Base-by-base conservation (phyloP, 805 yeast genomes). In the Suhomyces emberorum region DNA sequence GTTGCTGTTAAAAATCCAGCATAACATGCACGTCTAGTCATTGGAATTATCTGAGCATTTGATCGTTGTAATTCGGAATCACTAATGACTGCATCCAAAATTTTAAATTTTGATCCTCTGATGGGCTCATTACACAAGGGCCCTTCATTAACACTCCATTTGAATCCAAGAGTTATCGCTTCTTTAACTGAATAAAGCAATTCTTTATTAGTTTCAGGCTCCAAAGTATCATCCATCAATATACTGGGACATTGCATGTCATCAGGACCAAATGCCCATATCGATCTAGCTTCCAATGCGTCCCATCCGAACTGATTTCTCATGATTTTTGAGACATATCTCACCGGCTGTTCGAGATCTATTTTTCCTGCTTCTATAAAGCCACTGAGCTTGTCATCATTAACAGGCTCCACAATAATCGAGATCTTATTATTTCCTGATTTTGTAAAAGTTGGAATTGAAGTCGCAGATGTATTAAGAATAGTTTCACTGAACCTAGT, bases 61-160 rank as follows among this genome's bases (percentile, higher is more conserved):
- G 76, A 74, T 28, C 81, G 60, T 27, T 72, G 76, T 2, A 70
- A 47, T 4, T 68, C 63, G 19, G 73, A 71, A 0, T 67, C 59
- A 4, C 82, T 70, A 3, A 84, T 50, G 0, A 64, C 61, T 0
- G 77, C 75, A 38, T 81, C 86, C 31, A 87, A 67, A 27, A 93
- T 70, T 37, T 78, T 77, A 58, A 93, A 88, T 44, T 76, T 79
- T 4, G 81, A 77, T 36, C 80, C 74, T 35, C 85, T 63, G 5
- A 93, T 69, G 0, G 85, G 81, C 53, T 88, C 96, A 42, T 84
- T 95, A 43, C 95, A 79, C n/a, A 93, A 64, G 0, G 99, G 98
- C 0, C 98, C 98, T 49, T 86, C 95, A 38, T 77, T 69, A 0
- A 76, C 69, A 2, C 83, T 82, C 93, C 95, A 85, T 48, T 75